phyloP scores from a whole-genome alignment of 306 rosid species.

The Alnus glutinosa region DNA sequence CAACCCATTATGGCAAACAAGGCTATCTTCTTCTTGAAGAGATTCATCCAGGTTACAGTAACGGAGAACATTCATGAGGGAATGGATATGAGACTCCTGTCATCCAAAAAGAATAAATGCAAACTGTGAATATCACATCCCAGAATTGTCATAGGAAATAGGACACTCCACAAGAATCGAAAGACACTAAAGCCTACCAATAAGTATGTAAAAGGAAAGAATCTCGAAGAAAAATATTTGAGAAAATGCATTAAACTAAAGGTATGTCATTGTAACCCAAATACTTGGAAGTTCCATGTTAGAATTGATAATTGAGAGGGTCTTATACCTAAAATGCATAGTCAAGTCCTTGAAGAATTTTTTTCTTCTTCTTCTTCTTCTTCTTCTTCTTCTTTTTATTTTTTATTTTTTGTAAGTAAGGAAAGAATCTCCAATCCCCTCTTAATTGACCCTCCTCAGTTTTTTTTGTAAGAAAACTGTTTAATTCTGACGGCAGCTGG shows the following conservation, averaged over 20 bases:
- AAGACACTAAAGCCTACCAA: slow-evolving; percentile 1
- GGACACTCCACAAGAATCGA: background rate
- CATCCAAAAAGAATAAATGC: slow-evolving; percentile 23
- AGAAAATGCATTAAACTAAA: slow-evolving; percentile 1
- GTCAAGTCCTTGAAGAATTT: background rate
- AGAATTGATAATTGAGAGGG: background rate
- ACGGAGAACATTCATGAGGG: slow-evolving; percentile 95
- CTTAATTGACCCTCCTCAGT: too few species aligned
- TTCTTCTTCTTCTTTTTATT: too few species aligned
- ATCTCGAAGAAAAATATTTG: background rate
- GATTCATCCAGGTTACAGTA: slow-evolving; percentile 97
- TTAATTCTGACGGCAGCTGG: too few species aligned
- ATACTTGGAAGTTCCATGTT: background rate
- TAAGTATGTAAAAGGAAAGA: slow-evolving; percentile 8
- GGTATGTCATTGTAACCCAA: slow-evolving; percentile 8
- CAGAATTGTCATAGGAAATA: background rate
- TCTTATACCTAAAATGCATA: slow-evolving; percentile 1
- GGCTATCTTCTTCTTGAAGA: slow-evolving; percentile 85
- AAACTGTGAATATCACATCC: slow-evolving; percentile 11
- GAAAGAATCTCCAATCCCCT: too few species aligned
- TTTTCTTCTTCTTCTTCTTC: too few species aligned
- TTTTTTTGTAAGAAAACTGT: too few species aligned
- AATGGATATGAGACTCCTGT: slow-evolving; percentile 98
- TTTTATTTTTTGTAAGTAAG: too few species aligned
- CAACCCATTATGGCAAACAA: slow-evolving; percentile 58